Conservation (phyloP, 768 basidiomycete genomes). For the Mycena vulgaris region DNA sequence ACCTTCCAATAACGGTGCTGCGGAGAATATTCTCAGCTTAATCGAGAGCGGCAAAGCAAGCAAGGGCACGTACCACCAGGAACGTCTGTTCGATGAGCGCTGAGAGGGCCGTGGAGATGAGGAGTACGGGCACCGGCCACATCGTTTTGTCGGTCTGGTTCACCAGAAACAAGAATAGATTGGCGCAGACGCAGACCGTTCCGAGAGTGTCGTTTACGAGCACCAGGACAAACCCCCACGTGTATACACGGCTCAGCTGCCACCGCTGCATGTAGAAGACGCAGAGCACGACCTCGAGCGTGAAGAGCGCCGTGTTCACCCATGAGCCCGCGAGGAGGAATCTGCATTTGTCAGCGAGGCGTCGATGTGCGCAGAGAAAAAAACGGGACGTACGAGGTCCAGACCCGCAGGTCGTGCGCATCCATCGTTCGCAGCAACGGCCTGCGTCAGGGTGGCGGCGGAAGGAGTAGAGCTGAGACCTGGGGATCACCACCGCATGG, state of each 20-base stretch:
- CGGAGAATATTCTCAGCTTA: neutral
- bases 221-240: neutral
- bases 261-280: slow-evolving; percentile 10
- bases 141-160: neutral
- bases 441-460: neutral
- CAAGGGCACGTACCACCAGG: slow-evolving; percentile 11
- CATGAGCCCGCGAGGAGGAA: slow-evolving; percentile 21
- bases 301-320: slow-evolving; percentile 23
- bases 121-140: neutral
- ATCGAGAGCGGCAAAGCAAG: neutral
- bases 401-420: neutral
- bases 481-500: neutral
- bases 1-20: slow-evolving; percentile 32
- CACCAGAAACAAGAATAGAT: neutral
- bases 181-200: slow-evolving; percentile 8
- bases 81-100: slow-evolving; percentile 30
- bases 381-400: neutral
- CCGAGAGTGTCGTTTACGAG: slow-evolving; percentile 26
- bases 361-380: no score
- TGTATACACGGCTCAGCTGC: neutral
- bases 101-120: slow-evolving; percentile 19
- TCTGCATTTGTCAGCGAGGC: no score
- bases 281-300: slow-evolving; percentile 7
- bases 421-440: neutral
- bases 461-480: neutral